Evolutionary conservation across 768 basidiomycete species (phyloP).

Genomic region (Psilocybe cyanescens): DNA sequence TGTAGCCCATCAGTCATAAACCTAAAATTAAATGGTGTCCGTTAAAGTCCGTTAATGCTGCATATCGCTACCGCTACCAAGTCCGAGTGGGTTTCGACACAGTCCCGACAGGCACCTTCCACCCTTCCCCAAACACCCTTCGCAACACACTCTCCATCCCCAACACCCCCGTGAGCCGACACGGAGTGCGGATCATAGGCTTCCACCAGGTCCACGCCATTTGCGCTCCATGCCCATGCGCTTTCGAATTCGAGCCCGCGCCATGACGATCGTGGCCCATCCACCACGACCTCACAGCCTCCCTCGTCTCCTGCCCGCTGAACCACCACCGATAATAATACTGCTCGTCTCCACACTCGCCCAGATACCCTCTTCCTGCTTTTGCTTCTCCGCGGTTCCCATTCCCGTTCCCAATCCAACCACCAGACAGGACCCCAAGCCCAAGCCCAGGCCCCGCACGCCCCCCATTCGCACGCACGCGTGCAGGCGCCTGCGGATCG

Average conservation of each 20-base stretch:
- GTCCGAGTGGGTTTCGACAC: conserved; percentile 7
- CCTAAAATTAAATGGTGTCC: neutral
- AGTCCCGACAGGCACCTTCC: conserved; percentile 8
- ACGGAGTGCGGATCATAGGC: conserved; percentile 11
- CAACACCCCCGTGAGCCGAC: conserved; percentile 28
- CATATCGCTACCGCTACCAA: conserved; percentile 1
- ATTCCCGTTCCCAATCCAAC: too few species aligned
- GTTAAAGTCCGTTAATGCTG: neutral
- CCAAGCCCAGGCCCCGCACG: too few species aligned
- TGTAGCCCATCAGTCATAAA: too few species aligned
- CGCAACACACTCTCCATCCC: conserved; percentile 24
- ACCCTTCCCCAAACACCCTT: conserved; percentile 26
- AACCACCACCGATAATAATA: conserved; percentile 55
- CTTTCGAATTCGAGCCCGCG: neutral
- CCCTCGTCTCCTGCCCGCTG: conserved; percentile 30
- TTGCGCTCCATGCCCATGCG: too few species aligned
- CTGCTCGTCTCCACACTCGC: conserved; percentile 43
- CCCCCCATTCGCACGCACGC: neutral
- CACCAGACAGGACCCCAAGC: too few species aligned
- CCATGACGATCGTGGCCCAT: conserved; percentile 16
- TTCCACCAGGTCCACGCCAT: neutral
- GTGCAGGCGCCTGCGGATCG: conserved; percentile 26
- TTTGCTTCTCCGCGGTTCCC: too few species aligned
- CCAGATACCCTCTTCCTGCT: conserved; percentile 27
- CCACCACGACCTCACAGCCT: conserved; percentile 31